These are phyloP conservation scores for Arxiozyma heterogenica DNA, from an alignment of 1,139 yeast species.

Conservation along the genomic window DNA sequence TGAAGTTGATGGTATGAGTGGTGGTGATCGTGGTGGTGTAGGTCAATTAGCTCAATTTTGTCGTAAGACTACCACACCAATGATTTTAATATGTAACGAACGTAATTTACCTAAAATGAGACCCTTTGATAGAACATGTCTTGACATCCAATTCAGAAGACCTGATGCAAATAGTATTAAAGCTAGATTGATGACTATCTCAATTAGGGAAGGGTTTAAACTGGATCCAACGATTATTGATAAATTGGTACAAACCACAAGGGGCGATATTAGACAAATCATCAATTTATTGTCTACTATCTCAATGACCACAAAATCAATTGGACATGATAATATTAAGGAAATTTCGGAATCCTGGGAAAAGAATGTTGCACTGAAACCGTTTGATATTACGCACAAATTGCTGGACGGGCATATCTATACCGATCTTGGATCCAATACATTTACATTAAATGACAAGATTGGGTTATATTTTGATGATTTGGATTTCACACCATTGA, in stretches of 20 bases:
- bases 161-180: slow-evolving; percentile 78
- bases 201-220: slow-evolving; percentile 72
- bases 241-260: slow-evolving; percentile 74
- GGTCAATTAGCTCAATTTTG: slow-evolving; percentile 90
- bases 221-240: slow-evolving; percentile 75
- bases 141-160: slow-evolving; percentile 76
- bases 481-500: slow-evolving; percentile 86
- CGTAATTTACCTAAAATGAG: slow-evolving; percentile 90
- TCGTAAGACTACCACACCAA: slow-evolving; percentile 74
- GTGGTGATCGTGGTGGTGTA: slow-evolving; percentile 98
- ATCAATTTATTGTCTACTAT: slow-evolving; percentile 82
- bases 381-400: slow-evolving; percentile 81
- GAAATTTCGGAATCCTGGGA: slow-evolving; percentile 68
- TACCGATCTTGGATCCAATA: slow-evolving; percentile 39
- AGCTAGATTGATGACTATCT: slow-evolving; percentile 83
- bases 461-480: slow-evolving; percentile 89
- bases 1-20: slow-evolving; percentile 99
- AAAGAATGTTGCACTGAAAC: slow-evolving; percentile 82
- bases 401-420: slow-evolving; percentile 57
- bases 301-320: slow-evolving; percentile 55
- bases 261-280: slow-evolving; percentile 89
- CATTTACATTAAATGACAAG: slow-evolving; percentile 64
- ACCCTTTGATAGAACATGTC: slow-evolving; percentile 81
- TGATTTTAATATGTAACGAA: slow-evolving; percentile 91
- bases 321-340: slow-evolving; percentile 45